A percentile compares a stretch with the other conserved stretches of the same genome.
These are phyloP conservation scores for Polygonum maritimum DNA, from an alignment of 148 eudicot genomes.

Conservation along the genomic window DNA sequence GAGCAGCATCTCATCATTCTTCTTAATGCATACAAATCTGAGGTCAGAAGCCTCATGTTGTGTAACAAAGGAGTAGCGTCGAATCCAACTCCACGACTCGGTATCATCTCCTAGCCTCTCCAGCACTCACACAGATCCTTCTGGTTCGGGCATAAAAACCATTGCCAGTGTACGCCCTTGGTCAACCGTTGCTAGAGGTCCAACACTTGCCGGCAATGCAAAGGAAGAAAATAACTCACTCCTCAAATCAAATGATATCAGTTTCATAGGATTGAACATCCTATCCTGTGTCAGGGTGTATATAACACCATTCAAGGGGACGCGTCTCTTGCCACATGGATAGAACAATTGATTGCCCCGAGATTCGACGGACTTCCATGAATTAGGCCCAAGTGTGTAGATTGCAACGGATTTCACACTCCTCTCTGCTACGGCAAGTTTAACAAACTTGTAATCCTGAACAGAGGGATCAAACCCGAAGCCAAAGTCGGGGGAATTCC, in stretches of 20 bases:
- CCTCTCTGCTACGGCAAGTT: not conserved
- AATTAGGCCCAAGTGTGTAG: no score
- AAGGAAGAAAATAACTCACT: not conserved
- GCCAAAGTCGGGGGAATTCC: not conserved
- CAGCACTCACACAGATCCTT: not conserved
- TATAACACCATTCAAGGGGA: not conserved
- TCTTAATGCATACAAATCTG: not conserved
- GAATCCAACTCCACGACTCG: not conserved
- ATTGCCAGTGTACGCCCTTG: not conserved
- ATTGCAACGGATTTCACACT: not conserved
- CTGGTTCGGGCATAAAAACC: not conserved
- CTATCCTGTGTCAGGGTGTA: not conserved
- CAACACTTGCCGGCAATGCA: not conserved
- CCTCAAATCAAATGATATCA: not conserved
- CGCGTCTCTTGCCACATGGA: not conserved
- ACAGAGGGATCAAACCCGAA: not conserved
- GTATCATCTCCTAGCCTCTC: not conserved
- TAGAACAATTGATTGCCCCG: no score
- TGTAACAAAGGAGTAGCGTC: not conserved
- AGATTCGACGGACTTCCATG: no score
- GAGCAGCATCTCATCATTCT: not conserved
- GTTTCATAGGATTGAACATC: not conserved
- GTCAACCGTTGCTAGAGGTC: not conserved
- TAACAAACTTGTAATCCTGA: not conserved
- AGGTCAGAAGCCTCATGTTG: no score